Conservation (phyloP, 805 yeast genomes). For the Myxozyma kluyveri region DNA sequence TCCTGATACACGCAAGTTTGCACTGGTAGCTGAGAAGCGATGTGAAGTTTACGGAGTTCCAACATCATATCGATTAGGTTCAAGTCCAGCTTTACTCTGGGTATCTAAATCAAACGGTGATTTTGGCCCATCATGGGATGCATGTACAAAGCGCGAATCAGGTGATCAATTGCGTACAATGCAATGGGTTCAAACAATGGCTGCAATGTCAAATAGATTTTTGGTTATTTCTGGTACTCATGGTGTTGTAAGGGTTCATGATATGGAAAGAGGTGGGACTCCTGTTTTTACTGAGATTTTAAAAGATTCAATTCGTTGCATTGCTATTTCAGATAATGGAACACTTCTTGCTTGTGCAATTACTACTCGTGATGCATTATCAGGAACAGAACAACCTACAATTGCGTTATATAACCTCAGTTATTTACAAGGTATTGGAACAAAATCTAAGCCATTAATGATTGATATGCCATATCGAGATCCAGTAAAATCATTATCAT, state of each 20-base stretch:
- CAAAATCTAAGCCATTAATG: constrained; percentile 56
- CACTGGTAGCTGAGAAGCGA: constrained; percentile 59
- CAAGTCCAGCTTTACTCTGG: constrained; percentile 56
- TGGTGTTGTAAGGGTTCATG: constrained; percentile 67
- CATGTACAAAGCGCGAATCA: constrained; percentile 14
- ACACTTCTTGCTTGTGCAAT: constrained; percentile 73
- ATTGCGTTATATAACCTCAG: constrained; percentile 52
- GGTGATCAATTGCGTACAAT: constrained; percentile 13
- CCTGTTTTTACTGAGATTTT: constrained; percentile 68
- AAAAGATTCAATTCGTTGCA: constrained; percentile 73
- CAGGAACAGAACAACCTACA: constrained; percentile 72
- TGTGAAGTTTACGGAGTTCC: constrained; percentile 72
- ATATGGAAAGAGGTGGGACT: constrained; percentile 54
- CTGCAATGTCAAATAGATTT: constrained; percentile 51
- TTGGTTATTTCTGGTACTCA: constrained; percentile 69
- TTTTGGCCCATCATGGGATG: constrained; percentile 48
- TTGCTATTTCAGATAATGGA: constrained; percentile 66
- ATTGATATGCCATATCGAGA: constrained; percentile 84
- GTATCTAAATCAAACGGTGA: constrained; percentile 72
- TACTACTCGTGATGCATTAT: constrained; percentile 69
- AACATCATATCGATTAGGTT: constrained; percentile 42
- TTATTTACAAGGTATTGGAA: constrained; percentile 7
- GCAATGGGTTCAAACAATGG: constrained; percentile 35
- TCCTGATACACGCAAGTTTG: constrained; percentile 63
- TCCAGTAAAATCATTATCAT: constrained; percentile 70